A percentile compares a stretch with the other conserved stretches of the same genome.
phyloP scores from a whole-genome alignment of 73 alveolate species.

The Uronychia binucleata region DNA sequence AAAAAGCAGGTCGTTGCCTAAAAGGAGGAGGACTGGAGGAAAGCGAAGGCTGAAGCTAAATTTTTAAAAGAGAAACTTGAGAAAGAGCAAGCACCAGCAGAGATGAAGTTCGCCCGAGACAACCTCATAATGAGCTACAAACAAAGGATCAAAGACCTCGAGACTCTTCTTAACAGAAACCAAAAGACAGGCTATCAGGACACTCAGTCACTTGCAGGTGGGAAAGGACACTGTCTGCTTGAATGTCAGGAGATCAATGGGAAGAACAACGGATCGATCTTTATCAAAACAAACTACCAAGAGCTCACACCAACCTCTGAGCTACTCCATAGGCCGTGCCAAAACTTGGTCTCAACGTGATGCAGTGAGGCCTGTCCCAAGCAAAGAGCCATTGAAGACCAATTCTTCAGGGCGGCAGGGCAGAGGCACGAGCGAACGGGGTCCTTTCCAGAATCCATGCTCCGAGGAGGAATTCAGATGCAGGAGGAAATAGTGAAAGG shows the following conservation, averaged over 20 bases:
- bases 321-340: not conserved
- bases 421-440: not conserved
- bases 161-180: not conserved
- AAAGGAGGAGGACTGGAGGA: not conserved
- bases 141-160: not conserved
- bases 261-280: not conserved
- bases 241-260: not conserved
- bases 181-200: not conserved
- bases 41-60: not conserved
- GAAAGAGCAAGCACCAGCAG: not conserved
- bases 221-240: not conserved
- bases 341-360: no score
- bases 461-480: not conserved
- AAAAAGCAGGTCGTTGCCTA: no score
- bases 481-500: not conserved
- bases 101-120: not conserved
- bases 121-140: not conserved
- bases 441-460: not conserved
- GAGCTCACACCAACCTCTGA: not conserved
- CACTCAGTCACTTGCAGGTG: not conserved
- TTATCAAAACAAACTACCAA: not conserved
- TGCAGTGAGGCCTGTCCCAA: not conserved
- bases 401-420: not conserved
- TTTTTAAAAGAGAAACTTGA: not conserved
- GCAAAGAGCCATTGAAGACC: not conserved